These are phyloP conservation scores for Scheffersomyces spartinae DNA, from an alignment of 805 yeast genomes.

Conservation along the genomic window DNA sequence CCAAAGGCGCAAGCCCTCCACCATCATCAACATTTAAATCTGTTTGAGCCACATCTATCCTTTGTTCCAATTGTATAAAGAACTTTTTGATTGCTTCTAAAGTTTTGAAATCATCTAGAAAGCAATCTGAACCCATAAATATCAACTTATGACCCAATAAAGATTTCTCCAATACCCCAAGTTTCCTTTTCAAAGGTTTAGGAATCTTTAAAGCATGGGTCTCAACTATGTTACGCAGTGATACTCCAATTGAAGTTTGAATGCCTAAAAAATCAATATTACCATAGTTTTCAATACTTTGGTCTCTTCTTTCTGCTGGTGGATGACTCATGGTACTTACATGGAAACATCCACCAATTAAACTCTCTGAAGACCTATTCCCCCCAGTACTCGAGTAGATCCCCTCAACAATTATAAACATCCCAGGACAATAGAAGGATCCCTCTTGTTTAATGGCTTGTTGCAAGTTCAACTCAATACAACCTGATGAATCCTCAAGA, in stretches of 20 bases:
- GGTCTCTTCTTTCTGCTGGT: slow-evolving; percentile 66
- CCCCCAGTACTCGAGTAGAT: slow-evolving; percentile 60
- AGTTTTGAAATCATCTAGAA: slow-evolving; percentile 46
- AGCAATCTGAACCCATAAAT: slow-evolving; percentile 66
- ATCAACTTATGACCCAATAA: slow-evolving; percentile 47
- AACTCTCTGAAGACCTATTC: slow-evolving; percentile 15
- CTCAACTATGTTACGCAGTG: slow-evolving; percentile 2
- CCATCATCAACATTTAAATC: slow-evolving; percentile 28
- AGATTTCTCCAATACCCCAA: slow-evolving; percentile 46
- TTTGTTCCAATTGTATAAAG: slow-evolving; percentile 37
- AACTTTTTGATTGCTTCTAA: slow-evolving; percentile 58
- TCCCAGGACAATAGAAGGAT: slow-evolving; percentile 62
- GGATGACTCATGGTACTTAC: slow-evolving; percentile 79
- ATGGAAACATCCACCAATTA: slow-evolving; percentile 42
- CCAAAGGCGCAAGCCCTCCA: slow-evolving; percentile 36
- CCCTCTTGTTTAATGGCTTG: slow-evolving; percentile 54
- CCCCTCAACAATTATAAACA: slow-evolving; percentile 76
- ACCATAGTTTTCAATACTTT: slow-evolving; percentile 62
- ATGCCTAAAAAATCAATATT: slow-evolving; percentile 57
- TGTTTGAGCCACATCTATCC: slow-evolving; percentile 12
- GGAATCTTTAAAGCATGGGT: slow-evolving; percentile 42
- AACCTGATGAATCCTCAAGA: slow-evolving; percentile 73
- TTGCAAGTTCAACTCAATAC: slow-evolving; percentile 52
- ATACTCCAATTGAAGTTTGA: slow-evolving; percentile 15
- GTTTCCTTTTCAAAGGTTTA: slow-evolving; percentile 39